Evolutionary conservation across 2,329 filamentous ascomycete species (phyloP).

Genomic region (Tolypocladium tundrense): DNA sequence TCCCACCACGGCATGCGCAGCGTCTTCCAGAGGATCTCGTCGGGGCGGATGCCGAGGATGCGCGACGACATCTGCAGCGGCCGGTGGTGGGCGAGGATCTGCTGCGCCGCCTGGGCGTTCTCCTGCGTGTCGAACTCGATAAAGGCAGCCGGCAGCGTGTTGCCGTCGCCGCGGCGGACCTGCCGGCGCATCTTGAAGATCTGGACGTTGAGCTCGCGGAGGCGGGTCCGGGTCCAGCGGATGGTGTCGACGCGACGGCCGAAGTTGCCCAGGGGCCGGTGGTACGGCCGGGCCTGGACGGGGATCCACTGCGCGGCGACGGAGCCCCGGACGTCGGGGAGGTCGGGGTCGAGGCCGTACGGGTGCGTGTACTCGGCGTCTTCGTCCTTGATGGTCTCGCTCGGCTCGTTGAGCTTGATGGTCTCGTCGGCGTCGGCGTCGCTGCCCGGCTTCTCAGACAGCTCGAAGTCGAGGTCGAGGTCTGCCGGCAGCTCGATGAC

Average conservation of each 20-base stretch:
- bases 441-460: background rate
- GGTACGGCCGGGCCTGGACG: conserved; percentile 63
- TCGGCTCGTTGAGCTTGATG: background rate
- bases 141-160: conserved; percentile 69
- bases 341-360: conserved; percentile 20
- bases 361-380: conserved; percentile 26
- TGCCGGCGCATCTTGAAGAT: conserved; percentile 61
- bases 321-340: conserved; percentile 32
- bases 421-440: background rate
- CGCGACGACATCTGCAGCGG: conserved; percentile 79
- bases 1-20: conserved; percentile 82
- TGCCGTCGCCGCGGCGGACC: conserved; percentile 58
- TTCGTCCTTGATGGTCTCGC: conserved; percentile 7
- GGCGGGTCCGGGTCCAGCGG: conserved; percentile 62
- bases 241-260: conserved; percentile 93
- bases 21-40: conserved; percentile 81
- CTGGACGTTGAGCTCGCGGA: conserved; percentile 27
- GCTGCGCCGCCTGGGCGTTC: conserved; percentile 77
- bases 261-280: conserved; percentile 55
- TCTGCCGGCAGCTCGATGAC: conserved; percentile 5
- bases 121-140: conserved; percentile 79
- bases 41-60: conserved; percentile 71
- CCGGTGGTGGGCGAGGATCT: conserved; percentile 78
- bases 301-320: conserved; percentile 67
- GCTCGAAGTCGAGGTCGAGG: conserved; percentile 1